Base-by-base conservation (phyloP, 495 filamentous ascomycete species). In the Aspergillus hancockii region DNA sequence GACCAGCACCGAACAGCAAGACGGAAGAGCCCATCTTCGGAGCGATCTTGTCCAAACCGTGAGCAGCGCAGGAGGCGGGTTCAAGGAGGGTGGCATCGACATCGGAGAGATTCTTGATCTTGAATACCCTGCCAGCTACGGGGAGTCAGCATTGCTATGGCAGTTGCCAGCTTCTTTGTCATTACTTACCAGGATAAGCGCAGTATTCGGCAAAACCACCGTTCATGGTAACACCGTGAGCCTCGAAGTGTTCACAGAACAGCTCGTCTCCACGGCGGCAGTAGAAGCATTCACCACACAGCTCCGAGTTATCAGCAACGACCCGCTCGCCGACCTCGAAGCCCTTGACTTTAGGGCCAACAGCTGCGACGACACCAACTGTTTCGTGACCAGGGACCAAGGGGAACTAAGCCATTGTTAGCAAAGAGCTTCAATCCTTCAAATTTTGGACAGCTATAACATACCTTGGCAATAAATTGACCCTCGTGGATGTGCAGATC, bases 171-270 rank as follows among this genome's bases (percentile, higher is more conserved):
- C 2, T 4, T 9, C 10, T 30, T n/a, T 4, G 22, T n/a, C 22
- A 4, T 1, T 16, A 53, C 68, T 49, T 64, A 75, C 72, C 71
- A 31, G 67, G 71, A 60, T 78, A 80, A 16, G 74, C 71, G 51
- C 79, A 84, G 78, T 88, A 90, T 66, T 89, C 87, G 45, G 87
- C 88, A 61, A 90, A 89, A 19, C 87, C 87, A 51, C 88, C 88
- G 49, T 87, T 81, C 73, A 88, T 73, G 57, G 77, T 79, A 46
- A 87, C 85, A 52, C 86, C 86, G 58, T 89, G 84, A 32, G 84
- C 83, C 62, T 83, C 73, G 62, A 88, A 88, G 70, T 89, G 76
- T 73, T 90, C 88, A 66, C 88, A 90, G 55, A 89, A 82, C 31
- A 90, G 72, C 47, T 83, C 80, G 58, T 89, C 77, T 31, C 87